Conservation (phyloP, 2,329 filamentous ascomycete genomes). For the Microdochium trichocladiopsis region DNA sequence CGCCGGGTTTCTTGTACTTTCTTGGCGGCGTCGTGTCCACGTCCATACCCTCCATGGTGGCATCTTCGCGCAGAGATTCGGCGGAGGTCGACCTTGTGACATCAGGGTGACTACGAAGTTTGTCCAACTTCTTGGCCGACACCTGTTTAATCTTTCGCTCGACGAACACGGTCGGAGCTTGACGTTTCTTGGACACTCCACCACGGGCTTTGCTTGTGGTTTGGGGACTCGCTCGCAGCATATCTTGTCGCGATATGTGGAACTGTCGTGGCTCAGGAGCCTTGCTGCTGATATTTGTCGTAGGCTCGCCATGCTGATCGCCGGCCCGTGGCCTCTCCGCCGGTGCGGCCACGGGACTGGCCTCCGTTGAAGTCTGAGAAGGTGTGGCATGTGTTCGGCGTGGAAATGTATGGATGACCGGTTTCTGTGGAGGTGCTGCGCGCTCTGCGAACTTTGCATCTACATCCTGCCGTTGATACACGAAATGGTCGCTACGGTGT, state of each 20-base stretch:
- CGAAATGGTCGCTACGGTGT: constrained; percentile 42
- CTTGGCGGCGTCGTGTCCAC: constrained; percentile 13
- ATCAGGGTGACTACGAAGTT: constrained; percentile 10
- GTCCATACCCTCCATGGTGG: constrained; percentile 10
- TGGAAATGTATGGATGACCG: constrained; percentile 41
- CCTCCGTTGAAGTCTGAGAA: constrained; percentile 12
- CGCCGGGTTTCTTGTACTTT: constrained; percentile 25
- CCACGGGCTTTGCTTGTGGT: constrained; percentile 14
- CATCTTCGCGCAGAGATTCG: constrained; percentile 1
- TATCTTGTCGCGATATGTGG: constrained; percentile 43
- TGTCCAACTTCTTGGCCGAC: constrained; percentile 12
- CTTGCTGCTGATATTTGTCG: constrained; percentile 2
- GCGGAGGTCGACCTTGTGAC: constrained; percentile 1
- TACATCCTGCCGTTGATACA: constrained; percentile 46
- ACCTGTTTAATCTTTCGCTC: constrained; percentile 37
- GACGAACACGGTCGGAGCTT: constrained; percentile 45
- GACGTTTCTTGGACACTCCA: constrained; percentile 33
- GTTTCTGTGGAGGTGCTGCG: constrained; percentile 18
- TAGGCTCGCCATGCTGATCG: constrained; percentile 3
- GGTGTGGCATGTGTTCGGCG: constrained; percentile 25
- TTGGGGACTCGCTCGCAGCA: constrained; percentile 21
- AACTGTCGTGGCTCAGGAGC: constrained; percentile 36
- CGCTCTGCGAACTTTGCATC: constrained; percentile 16
- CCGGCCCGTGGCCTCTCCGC: neutral
- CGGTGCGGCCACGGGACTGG: constrained; percentile 5